Evolutionary conservation across 208 protist genomes (phyloP).

Genomic region (Trypanosoma boissoni): DNA sequence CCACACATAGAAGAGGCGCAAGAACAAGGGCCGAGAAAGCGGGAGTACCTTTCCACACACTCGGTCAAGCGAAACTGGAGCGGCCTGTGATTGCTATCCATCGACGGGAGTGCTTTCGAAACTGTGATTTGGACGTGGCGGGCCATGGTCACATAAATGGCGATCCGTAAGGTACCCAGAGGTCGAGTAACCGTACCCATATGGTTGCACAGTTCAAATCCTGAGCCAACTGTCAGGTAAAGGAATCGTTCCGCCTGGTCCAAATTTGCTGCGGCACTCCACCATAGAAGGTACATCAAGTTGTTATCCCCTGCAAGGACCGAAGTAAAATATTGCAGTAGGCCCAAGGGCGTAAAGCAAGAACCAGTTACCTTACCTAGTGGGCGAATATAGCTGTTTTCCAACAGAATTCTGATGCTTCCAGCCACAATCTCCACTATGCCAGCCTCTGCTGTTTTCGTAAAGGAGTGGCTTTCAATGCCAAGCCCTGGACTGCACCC

Average conservation of each 20-base stretch:
- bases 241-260: neutral
- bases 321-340: neutral
- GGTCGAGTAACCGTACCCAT: neutral
- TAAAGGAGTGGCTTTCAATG: too few species aligned
- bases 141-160: neutral
- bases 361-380: neutral
- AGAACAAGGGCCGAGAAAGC: neutral
- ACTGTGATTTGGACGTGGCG: neutral
- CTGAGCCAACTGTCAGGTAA: neutral
- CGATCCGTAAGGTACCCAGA: neutral
- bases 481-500: too few species aligned
- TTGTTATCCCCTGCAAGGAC: neutral
- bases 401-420: too few species aligned
- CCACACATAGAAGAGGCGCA: neutral
- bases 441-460: too few species aligned
- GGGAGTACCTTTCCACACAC: neutral
- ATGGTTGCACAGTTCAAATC: neutral
- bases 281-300: neutral
- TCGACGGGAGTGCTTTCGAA: neutral
- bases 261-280: neutral
- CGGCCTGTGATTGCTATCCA: neutral
- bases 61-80: neutral
- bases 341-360: neutral
- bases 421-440: too few species aligned
- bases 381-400: too few species aligned